These are phyloP conservation scores for Kodamaea laetipori DNA, from an alignment of 805 yeast genomes.

Conservation along the genomic window DNA sequence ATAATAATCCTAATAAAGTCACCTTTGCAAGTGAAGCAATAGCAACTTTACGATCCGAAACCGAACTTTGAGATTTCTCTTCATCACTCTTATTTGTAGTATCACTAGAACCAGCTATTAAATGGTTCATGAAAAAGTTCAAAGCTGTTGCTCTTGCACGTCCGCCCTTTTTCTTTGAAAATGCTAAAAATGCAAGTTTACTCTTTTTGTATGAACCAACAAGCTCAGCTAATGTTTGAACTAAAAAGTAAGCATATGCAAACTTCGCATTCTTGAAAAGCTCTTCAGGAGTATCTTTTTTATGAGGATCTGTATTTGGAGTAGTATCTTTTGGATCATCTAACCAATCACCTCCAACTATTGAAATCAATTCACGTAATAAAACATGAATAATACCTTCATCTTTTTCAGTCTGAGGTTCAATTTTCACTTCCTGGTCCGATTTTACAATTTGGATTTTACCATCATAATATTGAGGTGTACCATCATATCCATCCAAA, in stretches of 20 bases:
- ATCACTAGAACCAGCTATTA: conserved; percentile 47
- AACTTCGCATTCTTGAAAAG: conserved; percentile 38
- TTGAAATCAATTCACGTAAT: conserved; percentile 63
- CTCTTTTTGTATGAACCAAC: conserved; percentile 77
- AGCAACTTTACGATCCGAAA: conserved; percentile 33
- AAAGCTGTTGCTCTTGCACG: conserved; percentile 62
- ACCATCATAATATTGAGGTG: conserved; percentile 11
- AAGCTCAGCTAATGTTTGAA: conserved; percentile 69
- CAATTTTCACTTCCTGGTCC: conserved; percentile 14
- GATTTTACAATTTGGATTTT: conserved; percentile 14
- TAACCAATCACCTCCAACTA: conserved; percentile 40
- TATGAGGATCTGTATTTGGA: conserved; percentile 2
- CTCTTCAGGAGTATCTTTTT: conserved; percentile 12
- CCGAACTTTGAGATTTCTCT: neutral
- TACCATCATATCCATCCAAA: conserved; percentile 47
- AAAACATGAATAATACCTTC: conserved; percentile 65
- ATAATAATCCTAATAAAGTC: conserved; percentile 61
- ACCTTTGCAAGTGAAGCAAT: conserved; percentile 64
- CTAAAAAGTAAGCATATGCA: conserved; percentile 65
- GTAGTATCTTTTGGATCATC: conserved; percentile 24
- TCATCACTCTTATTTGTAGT: neutral
- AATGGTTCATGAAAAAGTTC: conserved; percentile 74
- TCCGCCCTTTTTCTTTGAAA: conserved; percentile 59
- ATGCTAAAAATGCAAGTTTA: conserved; percentile 80
- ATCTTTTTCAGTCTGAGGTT: conserved; percentile 16